Percentiles rank a stretch among this genome's conserved stretches.
Conservation (phyloP, 345 rosid species). For the Hirschfeldia incana region DNA sequence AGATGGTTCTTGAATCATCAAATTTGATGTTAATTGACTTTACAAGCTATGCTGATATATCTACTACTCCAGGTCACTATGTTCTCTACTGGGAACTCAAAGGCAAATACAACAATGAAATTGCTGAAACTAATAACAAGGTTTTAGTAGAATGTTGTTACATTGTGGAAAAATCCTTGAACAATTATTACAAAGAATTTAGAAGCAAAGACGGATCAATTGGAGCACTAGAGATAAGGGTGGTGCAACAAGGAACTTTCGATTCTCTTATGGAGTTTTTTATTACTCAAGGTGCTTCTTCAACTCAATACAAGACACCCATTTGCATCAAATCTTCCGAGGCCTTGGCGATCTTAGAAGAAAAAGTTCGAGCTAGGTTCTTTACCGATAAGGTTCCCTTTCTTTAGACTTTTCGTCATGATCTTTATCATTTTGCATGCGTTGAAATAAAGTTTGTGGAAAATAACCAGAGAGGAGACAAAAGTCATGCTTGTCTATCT, state of each 20-base stretch:
- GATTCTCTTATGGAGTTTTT: constrained; percentile 71
- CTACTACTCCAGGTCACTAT: constrained; percentile 62
- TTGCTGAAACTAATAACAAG: constrained; percentile 34
- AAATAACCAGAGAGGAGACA: not conserved
- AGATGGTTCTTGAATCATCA: constrained; percentile 45
- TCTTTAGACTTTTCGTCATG: not conserved
- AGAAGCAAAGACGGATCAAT: constrained; percentile 46
- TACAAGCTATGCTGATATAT: constrained; percentile 56
- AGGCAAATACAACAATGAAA: constrained; percentile 25
- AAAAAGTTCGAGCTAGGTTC: not conserved
- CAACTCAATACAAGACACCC: constrained; percentile 72
- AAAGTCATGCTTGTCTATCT: not conserved
- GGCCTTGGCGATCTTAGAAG: constrained; percentile 25
- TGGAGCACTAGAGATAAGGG: constrained; percentile 64
- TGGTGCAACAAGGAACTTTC: constrained; percentile 59
- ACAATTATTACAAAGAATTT: constrained; percentile 50
- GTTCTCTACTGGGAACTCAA: constrained; percentile 67
- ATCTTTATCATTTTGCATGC: not conserved
- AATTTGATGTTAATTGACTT: constrained; percentile 51
- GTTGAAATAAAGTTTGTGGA: not conserved
- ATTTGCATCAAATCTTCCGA: constrained; percentile 57
- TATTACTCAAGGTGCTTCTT: constrained; percentile 61
- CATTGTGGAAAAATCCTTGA: constrained; percentile 52
- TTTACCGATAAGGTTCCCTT: constrained; percentile 2
- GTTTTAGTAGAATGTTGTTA: constrained; percentile 63